Conservation (phyloP, 2,329 filamentous ascomycete genomes). For the Albifimbria verrucaria region DNA sequence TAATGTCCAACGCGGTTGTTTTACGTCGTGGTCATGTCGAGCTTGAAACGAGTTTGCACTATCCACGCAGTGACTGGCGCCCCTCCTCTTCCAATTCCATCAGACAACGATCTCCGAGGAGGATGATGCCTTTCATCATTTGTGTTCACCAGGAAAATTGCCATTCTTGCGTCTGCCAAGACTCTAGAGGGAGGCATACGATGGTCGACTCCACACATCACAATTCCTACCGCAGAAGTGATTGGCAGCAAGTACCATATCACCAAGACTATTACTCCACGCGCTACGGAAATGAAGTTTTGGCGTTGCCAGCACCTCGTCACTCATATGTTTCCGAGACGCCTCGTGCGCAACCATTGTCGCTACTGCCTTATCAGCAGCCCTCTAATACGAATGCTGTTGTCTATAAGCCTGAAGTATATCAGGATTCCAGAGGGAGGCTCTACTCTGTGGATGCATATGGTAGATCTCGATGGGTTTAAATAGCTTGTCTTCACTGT, state of each 20-base stretch:
- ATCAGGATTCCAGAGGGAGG: neutral
- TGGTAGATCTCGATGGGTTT: neutral
- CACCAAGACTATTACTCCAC: neutral
- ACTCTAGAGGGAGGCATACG: neutral
- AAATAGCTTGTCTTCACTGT: too few species aligned
- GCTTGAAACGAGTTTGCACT: neutral
- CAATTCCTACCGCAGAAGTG: neutral
- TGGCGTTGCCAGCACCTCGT: neutral
- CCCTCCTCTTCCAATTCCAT: neutral
- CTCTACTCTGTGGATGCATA: neutral
- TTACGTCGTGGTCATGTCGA: neutral
- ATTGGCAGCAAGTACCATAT: neutral
- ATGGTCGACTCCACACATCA: neutral
- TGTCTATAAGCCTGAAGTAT: neutral
- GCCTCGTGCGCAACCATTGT: neutral
- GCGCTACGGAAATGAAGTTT: neutral
- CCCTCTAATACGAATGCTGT: neutral
- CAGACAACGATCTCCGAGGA: neutral
- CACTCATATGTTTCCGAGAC: neutral
- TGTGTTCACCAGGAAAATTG: neutral
- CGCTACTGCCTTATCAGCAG: neutral
- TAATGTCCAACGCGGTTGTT: neutral
- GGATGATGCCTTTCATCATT: neutral
- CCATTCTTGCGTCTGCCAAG: neutral
- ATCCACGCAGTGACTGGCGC: neutral